Evolutionary conservation across 1,139 yeast species (phyloP).

Genomic region (Suhomyces bribrorum): DNA sequence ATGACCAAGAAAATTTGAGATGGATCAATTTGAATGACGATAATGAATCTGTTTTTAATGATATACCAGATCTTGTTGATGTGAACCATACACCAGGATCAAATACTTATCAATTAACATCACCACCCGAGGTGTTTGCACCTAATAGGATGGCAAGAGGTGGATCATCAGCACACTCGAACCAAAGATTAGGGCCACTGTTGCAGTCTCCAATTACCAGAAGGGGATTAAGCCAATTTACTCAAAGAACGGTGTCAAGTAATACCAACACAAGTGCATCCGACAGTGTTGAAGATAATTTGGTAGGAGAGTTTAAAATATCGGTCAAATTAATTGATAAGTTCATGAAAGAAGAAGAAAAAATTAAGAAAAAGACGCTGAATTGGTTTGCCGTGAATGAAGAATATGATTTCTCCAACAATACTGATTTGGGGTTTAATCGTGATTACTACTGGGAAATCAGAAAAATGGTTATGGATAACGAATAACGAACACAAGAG

Average conservation of each 20-base stretch:
- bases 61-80: constrained; percentile 43
- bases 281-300: constrained; percentile 8
- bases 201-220: constrained; percentile 14
- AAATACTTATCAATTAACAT: constrained; percentile 8
- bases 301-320: constrained; percentile 42
- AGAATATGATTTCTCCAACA: constrained; percentile 23
- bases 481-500: constrained; percentile 17
- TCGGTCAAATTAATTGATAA: constrained; percentile 39
- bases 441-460: constrained; percentile 55
- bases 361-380: constrained; percentile 47
- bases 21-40: constrained; percentile 46
- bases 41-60: constrained; percentile 53
- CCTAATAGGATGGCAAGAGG: constrained; percentile 1
- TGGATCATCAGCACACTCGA: not conserved
- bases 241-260: constrained; percentile 40
- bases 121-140: constrained; percentile 12
- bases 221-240: constrained; percentile 27
- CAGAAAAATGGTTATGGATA: constrained; percentile 52
- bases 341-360: constrained; percentile 53
- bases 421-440: constrained; percentile 17
- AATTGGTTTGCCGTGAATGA: constrained; percentile 56
- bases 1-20: constrained; percentile 57
- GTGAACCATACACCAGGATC: constrained; percentile 6
- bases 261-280: constrained; percentile 16
- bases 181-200: constrained; percentile 2